Evolutionary conservation across 306 rosid genomes (phyloP), one percentile per base, ranked within the genome.

Genomic region (Gynostemma pentaphyllum): DNA sequence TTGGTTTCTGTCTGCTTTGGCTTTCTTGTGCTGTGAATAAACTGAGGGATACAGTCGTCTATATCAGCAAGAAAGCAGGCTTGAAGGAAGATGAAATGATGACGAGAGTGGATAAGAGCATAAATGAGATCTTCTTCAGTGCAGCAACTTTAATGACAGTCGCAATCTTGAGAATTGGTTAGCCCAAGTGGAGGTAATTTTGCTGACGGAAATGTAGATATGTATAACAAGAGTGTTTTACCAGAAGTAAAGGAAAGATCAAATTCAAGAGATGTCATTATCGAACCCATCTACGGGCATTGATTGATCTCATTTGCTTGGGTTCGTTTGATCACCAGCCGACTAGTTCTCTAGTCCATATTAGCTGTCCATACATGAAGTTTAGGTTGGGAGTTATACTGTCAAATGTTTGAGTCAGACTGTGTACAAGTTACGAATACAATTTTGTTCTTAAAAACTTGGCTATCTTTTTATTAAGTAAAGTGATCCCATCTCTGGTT

Each of bases 1-100:
- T 91, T 21, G 96, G 92, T 5, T 37, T 85, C 9, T 96, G 89
- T 22, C 74, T 91, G 74, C 72, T 91, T 61, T 87, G 98, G 95
- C 86, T 91, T 37, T 85, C 96, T 37, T 77, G 86, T 78, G 79
- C 86, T 24, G 86, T 91, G 70, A 75, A 79, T 55, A 75, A 75
- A 67, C 80, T 87, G 71, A 79, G 92, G 74, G 66, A 72, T 71
- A 79, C 89, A 9, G 48, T 88, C 41, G 61, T 80, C 14, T 67
- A 68, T 51, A 69, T 76, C 67, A 72, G 79, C 75, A 83, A 77
- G 79, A 83, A 80, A 66, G 67, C 79, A 2, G 83, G 78, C 27
- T 70, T 73, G 64, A 82, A 74, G 55, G 97, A 87, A 45, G 92
- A 81, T 47, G 83, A 85, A 62, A 76, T 80, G 68, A 57, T 74